Evolutionary conservation across 2,329 filamentous ascomycete genomes (phyloP), one percentile per base, ranked within the genome.

Genomic region (Raffaelea arxii): DNA sequence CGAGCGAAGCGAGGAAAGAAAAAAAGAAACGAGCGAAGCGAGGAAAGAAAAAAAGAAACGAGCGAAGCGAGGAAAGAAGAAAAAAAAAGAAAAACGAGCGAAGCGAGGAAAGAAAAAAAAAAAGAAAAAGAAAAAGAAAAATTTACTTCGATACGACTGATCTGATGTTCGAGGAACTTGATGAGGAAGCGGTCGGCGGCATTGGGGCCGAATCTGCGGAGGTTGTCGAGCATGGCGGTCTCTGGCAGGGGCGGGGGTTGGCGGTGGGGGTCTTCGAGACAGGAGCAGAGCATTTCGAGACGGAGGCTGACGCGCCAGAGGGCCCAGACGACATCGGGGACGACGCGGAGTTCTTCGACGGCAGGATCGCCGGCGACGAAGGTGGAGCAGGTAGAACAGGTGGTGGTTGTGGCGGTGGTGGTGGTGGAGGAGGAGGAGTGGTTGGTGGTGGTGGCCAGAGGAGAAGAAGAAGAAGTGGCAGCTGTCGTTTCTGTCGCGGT

Each of bases 91-190:
- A n/a, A 22, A 45, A 18, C 6, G 32, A 11, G 16, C 23, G 41
- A 38, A 32, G 24, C 23, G 21, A 43, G 18, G 11, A 36, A 47
- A 19, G 43, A 24, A 18, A 25, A 22, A 25, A 35, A 14, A 30
- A 35, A 44, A 43, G 6, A 27, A 21, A 19, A 22, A 22, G 39
- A 25, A 6, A 23, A 18, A 30, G 14, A 43, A 41, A 44, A 27
- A 67, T 82, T 66, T 71, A 94, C 89, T 80, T 98, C 92, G 62
- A 98, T 94, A 58, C 92, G 80, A 62, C 86, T 90, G 55, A 98
- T 85, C 73, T 96, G 89, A 61, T 97, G 90, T 62, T 94, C 90
- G 63, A 97, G 77, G 58, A 98, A 88, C 58, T 87, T 89, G 47
- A 94, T 67, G 64, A 97, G 69, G 64, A 94, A 91, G 45, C 79